Percentiles rank a stretch among this genome's conserved stretches.
phyloP scores from a whole-genome alignment of 2,329 filamentous ascomycete species.

The Pseudocercospora fijiensis region DNA sequence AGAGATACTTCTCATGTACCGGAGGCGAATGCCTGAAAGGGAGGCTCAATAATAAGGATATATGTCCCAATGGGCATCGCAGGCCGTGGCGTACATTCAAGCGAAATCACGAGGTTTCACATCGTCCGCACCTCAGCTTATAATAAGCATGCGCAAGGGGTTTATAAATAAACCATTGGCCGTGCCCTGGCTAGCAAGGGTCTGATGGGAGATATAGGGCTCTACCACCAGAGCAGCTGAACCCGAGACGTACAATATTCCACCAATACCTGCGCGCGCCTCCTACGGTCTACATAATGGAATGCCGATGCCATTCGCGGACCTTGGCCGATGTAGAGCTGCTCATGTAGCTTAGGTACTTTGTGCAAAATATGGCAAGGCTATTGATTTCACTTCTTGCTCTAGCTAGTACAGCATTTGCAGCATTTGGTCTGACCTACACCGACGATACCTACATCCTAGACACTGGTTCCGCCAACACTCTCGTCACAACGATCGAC shows the following conservation, averaged over 20 bases:
- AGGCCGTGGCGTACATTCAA: background rate
- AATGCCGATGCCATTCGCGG: background rate
- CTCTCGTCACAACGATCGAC: constrained; percentile 15
- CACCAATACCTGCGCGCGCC: background rate
- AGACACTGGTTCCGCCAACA: constrained; percentile 13
- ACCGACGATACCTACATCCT: constrained; percentile 16
- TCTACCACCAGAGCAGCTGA: background rate
- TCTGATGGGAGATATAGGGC: too few relatives aligned
- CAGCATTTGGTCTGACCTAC: constrained; percentile 19
- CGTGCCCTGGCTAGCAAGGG: too few relatives aligned
- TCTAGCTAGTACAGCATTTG: constrained; percentile 6
- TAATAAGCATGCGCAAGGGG: background rate
- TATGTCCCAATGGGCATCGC: background rate
- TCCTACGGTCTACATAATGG: background rate
- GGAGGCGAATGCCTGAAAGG: background rate
- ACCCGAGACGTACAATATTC: background rate
- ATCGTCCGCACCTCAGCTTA: background rate
- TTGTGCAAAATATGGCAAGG: background rate
- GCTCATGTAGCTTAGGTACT: background rate
- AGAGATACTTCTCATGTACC: background rate
- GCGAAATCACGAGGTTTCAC: background rate
- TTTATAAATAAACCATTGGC: too few relatives aligned
- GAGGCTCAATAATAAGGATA: background rate
- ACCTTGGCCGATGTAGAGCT: background rate
- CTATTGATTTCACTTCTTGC: constrained; percentile 1